Base-by-base conservation (phyloP, 2,329 filamentous ascomycete species). In the Trichoderma asperellum region DNA sequence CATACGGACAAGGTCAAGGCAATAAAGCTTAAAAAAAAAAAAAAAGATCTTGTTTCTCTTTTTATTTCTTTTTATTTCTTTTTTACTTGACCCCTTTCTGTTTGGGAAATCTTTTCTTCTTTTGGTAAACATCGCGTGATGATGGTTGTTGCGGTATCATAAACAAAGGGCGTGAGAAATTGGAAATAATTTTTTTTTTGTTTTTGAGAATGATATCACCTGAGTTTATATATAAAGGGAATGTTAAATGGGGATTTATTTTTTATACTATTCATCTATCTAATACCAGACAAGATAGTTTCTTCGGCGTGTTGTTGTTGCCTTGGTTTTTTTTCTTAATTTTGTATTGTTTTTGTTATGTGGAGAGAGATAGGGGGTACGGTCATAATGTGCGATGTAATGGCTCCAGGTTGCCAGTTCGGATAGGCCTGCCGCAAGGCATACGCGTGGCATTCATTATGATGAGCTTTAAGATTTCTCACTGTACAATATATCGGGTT, bases 1-100 rank as follows among this genome's bases (percentile, higher is more conserved):
- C 49, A 62, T 63, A 37, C 59, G 60, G 52, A 57, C 67, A 29
- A 64, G 10, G 37, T 61, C 65, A 53, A 60, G 14, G 57, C 47
- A 68, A 35, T 68, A 18, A 67, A 59, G 27, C n/a, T 16, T 3
- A 32, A 29, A 49, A 34, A 40, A 62, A 21, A 35, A 52, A 63
- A 40, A 40, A 43, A 60, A 43, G 18, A 21, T 5, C 18, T n/a
- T 14, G 2, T 52, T 35, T 35, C n/a, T 8, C 1, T 16, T 29
- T 12, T 47, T 32, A 24, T 56, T 32, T 55, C 18, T 12, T 35
- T 32, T 18, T 11, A 6, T 16, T 27, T 49, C 24, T 24, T 49
- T 49, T 7, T 49, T 11, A 5, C 18, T 40, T 5, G 18, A 2
- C 40, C 40, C 18, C 0, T 43, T 43, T 43, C 40, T 43, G 18